These are phyloP conservation scores for Simplicillium aogashimaense DNA, from an alignment of 2,329 filamentous ascomycete genomes.

Conservation along the genomic window DNA sequence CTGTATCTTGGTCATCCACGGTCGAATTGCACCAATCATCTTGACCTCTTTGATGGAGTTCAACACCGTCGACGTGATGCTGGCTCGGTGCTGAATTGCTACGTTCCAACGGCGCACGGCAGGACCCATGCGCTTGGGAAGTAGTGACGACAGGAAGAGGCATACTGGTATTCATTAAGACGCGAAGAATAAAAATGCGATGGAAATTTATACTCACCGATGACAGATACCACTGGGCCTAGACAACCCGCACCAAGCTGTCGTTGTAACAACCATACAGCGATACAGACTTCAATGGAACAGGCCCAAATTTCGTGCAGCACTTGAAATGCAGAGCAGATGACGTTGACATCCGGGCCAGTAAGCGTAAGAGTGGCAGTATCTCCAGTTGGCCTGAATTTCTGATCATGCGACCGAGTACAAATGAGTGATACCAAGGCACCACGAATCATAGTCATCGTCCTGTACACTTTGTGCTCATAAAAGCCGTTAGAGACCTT, in stretches of 20 bases:
- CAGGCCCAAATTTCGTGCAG: conserved; percentile 9
- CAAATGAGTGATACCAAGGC: conserved; percentile 15
- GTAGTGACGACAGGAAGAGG: conserved; percentile 3
- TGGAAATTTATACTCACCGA: conserved; percentile 2
- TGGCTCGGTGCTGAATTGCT: conserved; percentile 17
- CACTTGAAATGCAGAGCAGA: conserved; percentile 3
- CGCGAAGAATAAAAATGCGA: no score
- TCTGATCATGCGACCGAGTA: conserved; percentile 2
- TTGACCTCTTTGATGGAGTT: conserved; percentile 20
- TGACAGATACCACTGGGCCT: conserved; percentile 7
- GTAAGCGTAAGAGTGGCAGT: conserved; percentile 6
- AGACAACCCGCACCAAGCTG: conserved; percentile 7
- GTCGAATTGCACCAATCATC: conserved; percentile 17
- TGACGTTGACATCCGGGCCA: conserved; percentile 4
- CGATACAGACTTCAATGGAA: conserved; percentile 6
- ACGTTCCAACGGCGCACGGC: conserved; percentile 14
- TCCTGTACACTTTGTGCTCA: conserved; percentile 16
- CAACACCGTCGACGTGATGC: conserved; percentile 16
- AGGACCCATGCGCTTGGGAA: conserved; percentile 7
- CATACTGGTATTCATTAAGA: no score
- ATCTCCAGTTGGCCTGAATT: background rate
- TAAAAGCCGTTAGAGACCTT: conserved; percentile 11
- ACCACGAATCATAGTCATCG: conserved; percentile 18
- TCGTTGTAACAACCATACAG: conserved; percentile 7
- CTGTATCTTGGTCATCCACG: conserved; percentile 10